Conservation (phyloP, 768 basidiomycete genomes). For the Mycena capillaripes region DNA sequence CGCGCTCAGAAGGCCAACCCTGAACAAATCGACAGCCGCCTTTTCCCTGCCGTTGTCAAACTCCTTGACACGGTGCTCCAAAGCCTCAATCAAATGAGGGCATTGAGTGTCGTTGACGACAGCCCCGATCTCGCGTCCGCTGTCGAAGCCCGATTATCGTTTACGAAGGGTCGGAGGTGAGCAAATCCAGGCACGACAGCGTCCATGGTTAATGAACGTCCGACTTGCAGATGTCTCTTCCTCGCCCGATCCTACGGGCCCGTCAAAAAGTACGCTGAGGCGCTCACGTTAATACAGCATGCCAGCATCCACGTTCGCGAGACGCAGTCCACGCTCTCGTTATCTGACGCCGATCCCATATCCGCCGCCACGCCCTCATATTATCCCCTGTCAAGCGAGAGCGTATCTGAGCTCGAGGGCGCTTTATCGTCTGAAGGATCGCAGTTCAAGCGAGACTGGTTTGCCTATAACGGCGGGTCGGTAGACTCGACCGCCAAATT, state of each 20-base stretch:
- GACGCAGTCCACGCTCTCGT: constrained; percentile 65
- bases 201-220: background rate
- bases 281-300: constrained; percentile 78
- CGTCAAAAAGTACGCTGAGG: constrained; percentile 79
- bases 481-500: constrained; percentile 58
- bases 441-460: constrained; percentile 82
- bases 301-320: constrained; percentile 83
- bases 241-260: constrained; percentile 82
- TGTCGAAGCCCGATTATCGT: constrained; percentile 82
- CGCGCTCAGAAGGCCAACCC: constrained; percentile 43
- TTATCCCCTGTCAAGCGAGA: constrained; percentile 64
- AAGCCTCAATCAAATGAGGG: constrained; percentile 86
- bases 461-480: constrained; percentile 80
- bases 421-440: constrained; percentile 61
- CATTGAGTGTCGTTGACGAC: constrained; percentile 88
- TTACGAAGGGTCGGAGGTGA: constrained; percentile 82
- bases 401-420: constrained; percentile 67
- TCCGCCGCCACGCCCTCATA: constrained; percentile 59
- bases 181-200: constrained; percentile 30
- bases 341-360: constrained; percentile 63
- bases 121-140: constrained; percentile 85
- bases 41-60: constrained; percentile 92
- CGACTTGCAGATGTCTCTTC: constrained; percentile 77
- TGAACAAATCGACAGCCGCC: constrained; percentile 73
- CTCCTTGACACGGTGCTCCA: constrained; percentile 89